Evolutionary conservation across 202 grass and related monocot species (phyloP).

Genomic region (Setaria viridis): DNA sequence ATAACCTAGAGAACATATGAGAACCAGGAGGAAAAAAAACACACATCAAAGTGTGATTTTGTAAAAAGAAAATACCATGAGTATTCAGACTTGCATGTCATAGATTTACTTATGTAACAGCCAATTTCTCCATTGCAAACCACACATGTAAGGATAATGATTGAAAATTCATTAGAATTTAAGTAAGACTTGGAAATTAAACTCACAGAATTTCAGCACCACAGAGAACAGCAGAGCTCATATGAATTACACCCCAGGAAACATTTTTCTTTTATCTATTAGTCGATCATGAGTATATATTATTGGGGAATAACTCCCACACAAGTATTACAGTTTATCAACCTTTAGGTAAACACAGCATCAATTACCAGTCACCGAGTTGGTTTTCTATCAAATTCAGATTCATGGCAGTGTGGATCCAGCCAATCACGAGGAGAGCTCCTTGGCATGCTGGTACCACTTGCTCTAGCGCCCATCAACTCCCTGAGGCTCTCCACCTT

Average conservation of each 20-base stretch:
- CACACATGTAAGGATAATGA: neutral
- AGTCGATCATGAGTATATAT: conserved; percentile 1
- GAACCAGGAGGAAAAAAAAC: neutral
- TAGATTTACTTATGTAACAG: neutral
- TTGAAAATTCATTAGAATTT: neutral
- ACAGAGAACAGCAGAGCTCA: neutral
- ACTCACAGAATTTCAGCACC: neutral
- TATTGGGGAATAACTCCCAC: neutral
- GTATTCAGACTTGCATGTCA: neutral
- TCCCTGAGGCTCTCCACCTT: conserved; percentile 75
- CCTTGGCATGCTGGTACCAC: conserved; percentile 42
- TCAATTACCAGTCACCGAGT: conserved; percentile 13
- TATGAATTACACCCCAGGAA: conserved; percentile 12
- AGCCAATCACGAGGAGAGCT: conserved; percentile 74
- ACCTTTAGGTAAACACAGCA: neutral
- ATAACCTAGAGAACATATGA: neutral
- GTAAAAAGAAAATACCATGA: neutral
- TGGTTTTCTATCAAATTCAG: conserved; percentile 69
- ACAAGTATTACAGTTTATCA: conserved; percentile 39
- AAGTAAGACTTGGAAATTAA: neutral
- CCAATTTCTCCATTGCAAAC: neutral
- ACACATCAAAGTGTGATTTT: neutral
- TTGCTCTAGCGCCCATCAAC: conserved; percentile 60
- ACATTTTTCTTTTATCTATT: conserved; percentile 17
- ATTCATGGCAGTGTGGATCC: conserved; percentile 88